Base-by-base conservation (phyloP, 2,329 filamentous ascomycete species). In the Aquanectria penicillioides region DNA sequence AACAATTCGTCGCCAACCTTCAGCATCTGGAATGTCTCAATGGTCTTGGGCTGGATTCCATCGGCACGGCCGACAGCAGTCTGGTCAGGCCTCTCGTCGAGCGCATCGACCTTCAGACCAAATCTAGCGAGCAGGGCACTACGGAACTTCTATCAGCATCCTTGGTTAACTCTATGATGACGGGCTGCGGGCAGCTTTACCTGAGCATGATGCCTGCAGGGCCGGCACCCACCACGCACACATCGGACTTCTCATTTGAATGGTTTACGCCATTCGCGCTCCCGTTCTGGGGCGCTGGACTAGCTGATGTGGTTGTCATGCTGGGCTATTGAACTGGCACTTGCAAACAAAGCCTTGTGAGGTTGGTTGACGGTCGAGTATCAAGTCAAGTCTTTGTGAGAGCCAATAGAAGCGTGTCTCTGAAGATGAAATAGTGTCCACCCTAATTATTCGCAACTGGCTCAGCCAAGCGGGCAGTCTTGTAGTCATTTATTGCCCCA, bases 1-100 rank as follows among this genome's bases (percentile, higher is more conserved):
- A 92, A 74, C 20, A 92, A 74, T 2, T 84, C 80, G 62, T 91
- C 88, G 11, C 85, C 87, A 7, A 92, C 76, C 13, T 88, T 81
- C 78, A 92, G 85, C 76, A 91, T 89, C 57, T 85, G 85, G 67
- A 92, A 83, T 0, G 89, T 92, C 77, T 92, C 89, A 66, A 93
- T 90, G 0, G 89, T 90, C 76, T 92, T 92, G 31, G 89, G 89
- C 69, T 92, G 89, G 47, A 92, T 79, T 25, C 89, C 89, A 73
- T 92, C 90, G 56, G 89, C 89, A 66, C 81, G 81, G 62, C 89
- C 89, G 6, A 87, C 88, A 4, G 84, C 80, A 1, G 90, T 93
- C 66, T 86, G 85, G 67, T 89, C 84, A 22, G 83, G 78, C 59
- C 89, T 79, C 70, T 92, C 88, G 74, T 92, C 90, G 43, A 92